Percentiles rank a stretch among this genome's conserved stretches.
These are phyloP conservation scores for Mayamaea pseudoterrestris DNA, from an alignment of 108 stramenopile genomes.

Conservation along the genomic window DNA sequence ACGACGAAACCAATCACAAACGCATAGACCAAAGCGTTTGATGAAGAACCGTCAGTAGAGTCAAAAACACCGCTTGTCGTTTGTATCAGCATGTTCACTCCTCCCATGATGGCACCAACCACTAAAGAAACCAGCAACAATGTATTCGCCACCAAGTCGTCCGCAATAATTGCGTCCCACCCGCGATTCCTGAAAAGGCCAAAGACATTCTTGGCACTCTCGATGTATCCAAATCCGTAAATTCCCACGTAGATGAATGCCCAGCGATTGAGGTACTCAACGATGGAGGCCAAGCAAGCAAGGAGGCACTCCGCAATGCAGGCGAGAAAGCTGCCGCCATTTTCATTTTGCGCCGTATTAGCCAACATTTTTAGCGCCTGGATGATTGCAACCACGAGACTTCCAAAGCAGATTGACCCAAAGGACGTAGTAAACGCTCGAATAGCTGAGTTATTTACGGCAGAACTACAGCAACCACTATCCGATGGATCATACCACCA, in stretches of 20 bases:
- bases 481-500: conserved; percentile 87
- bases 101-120: conserved; percentile 54
- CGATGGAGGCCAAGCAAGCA: conserved; percentile 26
- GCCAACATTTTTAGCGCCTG: conserved; percentile 57
- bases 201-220: conserved; percentile 75
- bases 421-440: conserved; percentile 73
- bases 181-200: conserved; percentile 77
- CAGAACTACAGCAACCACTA: conserved; percentile 43
- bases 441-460: conserved; percentile 40
- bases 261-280: conserved; percentile 60
- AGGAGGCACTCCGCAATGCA: conserved; percentile 60
- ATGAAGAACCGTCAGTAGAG: conserved; percentile 19
- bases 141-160: conserved; percentile 70
- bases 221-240: conserved; percentile 67
- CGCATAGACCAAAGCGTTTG: conserved; percentile 17
- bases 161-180: conserved; percentile 87
- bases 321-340: conserved; percentile 25
- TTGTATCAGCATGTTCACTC: conserved; percentile 28
- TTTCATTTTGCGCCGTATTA: conserved; percentile 36
- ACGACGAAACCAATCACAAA: conserved; percentile 58
- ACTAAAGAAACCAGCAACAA: conserved; percentile 39
- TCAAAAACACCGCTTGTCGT: conserved; percentile 26
- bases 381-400: conserved; percentile 75
- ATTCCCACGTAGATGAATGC: conserved; percentile 84
- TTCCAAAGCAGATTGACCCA: conserved; percentile 87